phyloP scores from a whole-genome alignment of 306 rosid genomes.

The Elaeagnus macrophylla region DNA sequence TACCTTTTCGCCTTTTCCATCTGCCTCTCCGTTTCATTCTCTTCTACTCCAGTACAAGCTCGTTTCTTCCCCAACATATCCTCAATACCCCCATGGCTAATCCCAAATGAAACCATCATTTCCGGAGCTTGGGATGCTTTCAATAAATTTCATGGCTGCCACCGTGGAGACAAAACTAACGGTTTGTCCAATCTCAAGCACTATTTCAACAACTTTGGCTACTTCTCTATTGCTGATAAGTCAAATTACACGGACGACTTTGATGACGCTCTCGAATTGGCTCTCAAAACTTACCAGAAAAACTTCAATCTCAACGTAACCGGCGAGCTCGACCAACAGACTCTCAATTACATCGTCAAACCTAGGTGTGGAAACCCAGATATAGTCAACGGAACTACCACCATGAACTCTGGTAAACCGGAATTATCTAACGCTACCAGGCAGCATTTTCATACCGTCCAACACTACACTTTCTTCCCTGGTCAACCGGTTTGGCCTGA shows the following conservation, averaged over 20 bases:
- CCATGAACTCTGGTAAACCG: no score
- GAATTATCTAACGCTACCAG: no score
- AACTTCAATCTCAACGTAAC: conserved; percentile 44
- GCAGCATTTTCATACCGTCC: conserved; percentile 18
- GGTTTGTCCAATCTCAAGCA: conserved; percentile 37
- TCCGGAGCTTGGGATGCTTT: no score
- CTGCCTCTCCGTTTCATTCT: no score
- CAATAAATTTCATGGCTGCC: no score
- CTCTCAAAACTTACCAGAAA: conserved; percentile 28
- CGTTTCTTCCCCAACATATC: no score
- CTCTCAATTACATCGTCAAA: conserved; percentile 29
- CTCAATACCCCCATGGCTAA: no score
- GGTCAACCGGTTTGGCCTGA: conserved; percentile 74
- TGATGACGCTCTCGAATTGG: conserved; percentile 26
- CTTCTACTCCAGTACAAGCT: no score
- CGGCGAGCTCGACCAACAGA: conserved; percentile 39
- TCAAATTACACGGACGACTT: conserved; percentile 21
- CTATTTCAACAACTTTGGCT: conserved; percentile 42
- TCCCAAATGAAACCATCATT: no score
- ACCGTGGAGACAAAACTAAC: no score
- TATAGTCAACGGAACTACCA: neutral
- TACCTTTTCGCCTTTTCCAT: no score
- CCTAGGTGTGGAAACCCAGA: conserved; percentile 60
- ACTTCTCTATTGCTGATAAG: conserved; percentile 9
- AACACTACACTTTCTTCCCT: conserved; percentile 41